Evolutionary conservation across 768 basidiomycete genomes (phyloP).

Genomic region (Leccinum disarticulatum): DNA sequence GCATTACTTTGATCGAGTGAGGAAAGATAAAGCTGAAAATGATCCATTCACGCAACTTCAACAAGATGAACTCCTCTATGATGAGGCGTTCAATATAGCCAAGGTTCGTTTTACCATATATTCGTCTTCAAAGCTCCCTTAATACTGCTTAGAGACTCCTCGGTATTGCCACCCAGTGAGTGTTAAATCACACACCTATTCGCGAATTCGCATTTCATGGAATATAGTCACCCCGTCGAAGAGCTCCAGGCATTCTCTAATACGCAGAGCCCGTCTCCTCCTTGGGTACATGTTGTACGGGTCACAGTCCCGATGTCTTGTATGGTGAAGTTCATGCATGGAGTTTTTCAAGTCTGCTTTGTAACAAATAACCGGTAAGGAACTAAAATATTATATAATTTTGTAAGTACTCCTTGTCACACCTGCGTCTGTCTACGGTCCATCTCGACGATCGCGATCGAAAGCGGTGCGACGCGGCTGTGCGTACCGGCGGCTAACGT

Average conservation of each 20-base stretch:
- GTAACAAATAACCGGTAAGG: no score
- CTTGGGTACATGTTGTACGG: conserved; percentile 75
- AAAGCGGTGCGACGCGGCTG: no score
- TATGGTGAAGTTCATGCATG: background rate
- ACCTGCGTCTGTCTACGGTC: no score
- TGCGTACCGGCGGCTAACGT: no score
- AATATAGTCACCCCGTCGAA: conserved; percentile 74
- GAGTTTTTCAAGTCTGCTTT: no score
- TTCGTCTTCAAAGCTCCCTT: background rate
- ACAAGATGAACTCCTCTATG: conserved; percentile 78
- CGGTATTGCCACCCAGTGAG: conserved; percentile 66
- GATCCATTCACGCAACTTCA: conserved; percentile 48
- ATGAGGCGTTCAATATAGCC: conserved; percentile 73
- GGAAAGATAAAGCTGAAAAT: conserved; percentile 39
- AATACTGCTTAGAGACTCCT: conserved; percentile 60
- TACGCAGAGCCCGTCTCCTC: conserved; percentile 79
- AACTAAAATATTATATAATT: no score
- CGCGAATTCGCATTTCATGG: background rate
- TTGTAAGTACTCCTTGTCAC: no score
- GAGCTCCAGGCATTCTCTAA: conserved; percentile 80
- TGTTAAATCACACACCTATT: background rate
- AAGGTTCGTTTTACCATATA: conserved; percentile 48
- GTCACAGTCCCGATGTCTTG: conserved; percentile 70
- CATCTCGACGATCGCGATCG: no score
- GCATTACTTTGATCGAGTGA: conserved; percentile 76